Evolutionary conservation across 2,329 filamentous ascomycete genomes (phyloP), one percentile per base, ranked within the genome.

Genomic region (Talaromyces albobiverticillius): DNA sequence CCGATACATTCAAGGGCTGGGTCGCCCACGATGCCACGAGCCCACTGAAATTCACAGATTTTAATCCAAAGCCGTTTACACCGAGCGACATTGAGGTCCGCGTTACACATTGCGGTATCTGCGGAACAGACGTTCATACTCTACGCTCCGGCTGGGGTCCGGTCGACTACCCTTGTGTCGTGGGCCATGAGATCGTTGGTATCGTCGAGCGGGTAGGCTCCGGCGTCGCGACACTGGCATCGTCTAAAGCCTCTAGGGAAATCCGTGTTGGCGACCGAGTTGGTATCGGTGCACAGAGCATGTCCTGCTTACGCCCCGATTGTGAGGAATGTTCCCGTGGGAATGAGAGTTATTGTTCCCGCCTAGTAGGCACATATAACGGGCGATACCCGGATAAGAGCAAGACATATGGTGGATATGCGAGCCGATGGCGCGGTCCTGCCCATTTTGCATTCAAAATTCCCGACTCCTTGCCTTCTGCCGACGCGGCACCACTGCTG

Each of bases 111-210:
- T 87, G 83, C 62, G 84, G 85, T 47, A 80, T 88, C 62, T 88
- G 85, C 66, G 84, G 83, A 56, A 80, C 81, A 8, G 84, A 87
- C 57, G 57, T 86, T 13, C 83, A 87, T 69, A 79, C 73, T 4
- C 72, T 86, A 3, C 75, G 78, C 34, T 81, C 79, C 1, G 83
- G 71, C 60, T 76, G 70, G 74, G 69, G 60, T 1, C 68, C 69
- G 11, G 60, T 70, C 2, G 64, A 70, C 54, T 76, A 75, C 54
- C 74, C 74, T 31, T 71, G 82, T 36, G 80, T 81, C 40, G 81
- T 84, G 23, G 84, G 84, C 51, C 84, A 87, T 66, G 84, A 87
- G 62, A 86, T 87, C 42, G 78, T 87, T 58, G 84, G 84, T 42
- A 78, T 71, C 6, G 80, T 78, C 6, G 77, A 81, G 22, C 78